phyloP scores from a whole-genome alignment of 177 flowering plant species.

The Vitis hybrid region DNA sequence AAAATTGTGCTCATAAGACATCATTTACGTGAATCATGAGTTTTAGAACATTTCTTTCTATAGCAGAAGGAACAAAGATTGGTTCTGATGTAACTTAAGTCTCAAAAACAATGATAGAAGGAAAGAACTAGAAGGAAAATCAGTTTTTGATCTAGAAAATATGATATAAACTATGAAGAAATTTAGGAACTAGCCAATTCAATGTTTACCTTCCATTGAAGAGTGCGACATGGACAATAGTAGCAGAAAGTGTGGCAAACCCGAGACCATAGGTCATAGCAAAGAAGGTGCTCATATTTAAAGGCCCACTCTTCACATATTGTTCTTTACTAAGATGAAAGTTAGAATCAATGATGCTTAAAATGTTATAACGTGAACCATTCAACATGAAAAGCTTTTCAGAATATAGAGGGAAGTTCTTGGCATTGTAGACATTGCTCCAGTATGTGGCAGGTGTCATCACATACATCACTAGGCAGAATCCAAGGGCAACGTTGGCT shows the following conservation, averaged over 20 bases:
- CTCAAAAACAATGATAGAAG: no score
- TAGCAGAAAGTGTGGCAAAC: constrained; percentile 56
- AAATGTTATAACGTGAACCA: constrained; percentile 41
- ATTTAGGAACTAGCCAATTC: no score
- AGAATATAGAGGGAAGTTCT: constrained; percentile 51
- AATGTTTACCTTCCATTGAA: constrained; percentile 46
- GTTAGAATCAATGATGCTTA: constrained; percentile 31
- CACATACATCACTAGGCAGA: constrained; percentile 48
- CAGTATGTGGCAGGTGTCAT: constrained; percentile 48
- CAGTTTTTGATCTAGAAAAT: no score
- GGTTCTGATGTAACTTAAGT: no score
- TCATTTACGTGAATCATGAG: no score
- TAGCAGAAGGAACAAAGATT: no score
- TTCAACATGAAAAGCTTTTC: constrained; percentile 26
- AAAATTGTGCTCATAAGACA: no score
- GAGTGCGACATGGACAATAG: constrained; percentile 49
- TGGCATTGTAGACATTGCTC: constrained; percentile 51
- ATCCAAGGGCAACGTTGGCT: constrained; percentile 55
- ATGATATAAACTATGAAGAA: no score
- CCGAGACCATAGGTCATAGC: constrained; percentile 62
- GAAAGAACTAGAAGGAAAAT: no score
- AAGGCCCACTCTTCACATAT: constrained; percentile 34
- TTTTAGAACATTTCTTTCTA: no score
- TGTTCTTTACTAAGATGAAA: constrained; percentile 40
- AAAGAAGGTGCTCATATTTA: constrained; percentile 53